Percentiles rank a stretch among this genome's conserved stretches.
phyloP scores from a whole-genome alignment of 2,329 filamentous ascomycete genomes.

The Scytalidium lignicola region DNA sequence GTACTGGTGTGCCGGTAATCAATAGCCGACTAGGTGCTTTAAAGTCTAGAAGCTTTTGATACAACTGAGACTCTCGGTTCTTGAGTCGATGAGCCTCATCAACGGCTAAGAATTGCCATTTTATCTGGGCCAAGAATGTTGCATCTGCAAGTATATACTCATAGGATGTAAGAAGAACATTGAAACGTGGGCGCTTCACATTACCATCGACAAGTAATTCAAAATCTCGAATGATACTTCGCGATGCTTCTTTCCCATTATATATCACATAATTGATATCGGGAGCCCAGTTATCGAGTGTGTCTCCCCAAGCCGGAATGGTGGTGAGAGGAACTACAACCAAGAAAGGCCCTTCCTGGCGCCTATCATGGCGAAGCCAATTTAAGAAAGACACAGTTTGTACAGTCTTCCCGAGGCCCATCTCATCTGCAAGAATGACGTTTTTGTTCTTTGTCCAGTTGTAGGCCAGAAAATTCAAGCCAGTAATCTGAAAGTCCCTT shows the following conservation, averaged over 20 bases:
- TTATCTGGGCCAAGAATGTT: constrained; percentile 79
- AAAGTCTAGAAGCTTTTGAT: constrained; percentile 78
- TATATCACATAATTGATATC: constrained; percentile 98
- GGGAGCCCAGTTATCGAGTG: constrained; percentile 92
- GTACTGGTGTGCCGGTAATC: constrained; percentile 95
- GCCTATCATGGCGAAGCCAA: constrained; percentile 86
- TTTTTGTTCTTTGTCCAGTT: constrained; percentile 95
- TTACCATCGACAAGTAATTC: constrained; percentile 86
- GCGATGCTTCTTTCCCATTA: constrained; percentile 80
- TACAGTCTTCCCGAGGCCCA: constrained; percentile 97
- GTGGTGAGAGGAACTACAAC: constrained; percentile 97
- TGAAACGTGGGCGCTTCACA: constrained; percentile 86
- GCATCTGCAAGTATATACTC: constrained; percentile 90
- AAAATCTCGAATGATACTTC: constrained; percentile 82
- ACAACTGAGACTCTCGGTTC: constrained; percentile 92
- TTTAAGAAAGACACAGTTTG: constrained; percentile 96
- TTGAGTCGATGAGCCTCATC: constrained; percentile 97
- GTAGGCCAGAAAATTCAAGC: constrained; percentile 90
- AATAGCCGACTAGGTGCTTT: constrained; percentile 82
- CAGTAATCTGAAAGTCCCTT: constrained; percentile 87
- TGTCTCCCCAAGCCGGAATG: constrained; percentile 97
- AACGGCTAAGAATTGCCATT: constrained; percentile 95
- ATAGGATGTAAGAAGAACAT: constrained; percentile 95
- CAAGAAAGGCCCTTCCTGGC: constrained; percentile 89
- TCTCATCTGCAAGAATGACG: constrained; percentile 96